Percentiles rank a stretch among this genome's conserved stretches.
These are phyloP conservation scores for Pythium rhizo-oryzae DNA, from an alignment of 352 stramenopile genomes.

Conservation along the genomic window DNA sequence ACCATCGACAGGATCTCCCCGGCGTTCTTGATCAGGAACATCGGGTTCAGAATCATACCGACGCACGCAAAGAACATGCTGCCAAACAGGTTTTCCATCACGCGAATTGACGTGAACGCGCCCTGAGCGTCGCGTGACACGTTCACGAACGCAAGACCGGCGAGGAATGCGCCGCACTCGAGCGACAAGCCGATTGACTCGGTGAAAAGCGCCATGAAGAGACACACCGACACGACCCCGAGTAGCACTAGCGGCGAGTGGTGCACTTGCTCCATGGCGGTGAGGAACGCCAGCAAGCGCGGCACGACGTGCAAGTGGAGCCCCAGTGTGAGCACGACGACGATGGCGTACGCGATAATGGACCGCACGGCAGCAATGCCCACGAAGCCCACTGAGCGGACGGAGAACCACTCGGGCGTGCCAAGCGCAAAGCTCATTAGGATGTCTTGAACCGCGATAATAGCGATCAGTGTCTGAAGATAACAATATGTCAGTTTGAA, in stretches of 20 bases:
- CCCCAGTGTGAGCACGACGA: conserved; percentile 67
- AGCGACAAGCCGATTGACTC: conserved; percentile 83
- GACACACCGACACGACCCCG: conserved; percentile 81
- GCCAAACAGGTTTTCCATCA: conserved; percentile 88
- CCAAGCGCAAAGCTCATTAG: conserved; percentile 88
- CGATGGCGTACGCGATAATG: conserved; percentile 68
- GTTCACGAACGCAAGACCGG: conserved; percentile 80
- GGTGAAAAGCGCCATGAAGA: conserved; percentile 86
- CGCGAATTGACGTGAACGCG: conserved; percentile 82
- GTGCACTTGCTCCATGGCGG: conserved; percentile 81
- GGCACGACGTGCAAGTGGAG: conserved; percentile 79
- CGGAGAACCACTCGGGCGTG: conserved; percentile 86
- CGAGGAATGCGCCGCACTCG: conserved; percentile 83
- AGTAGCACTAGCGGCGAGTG: conserved; percentile 77
- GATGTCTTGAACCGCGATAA: conserved; percentile 86
- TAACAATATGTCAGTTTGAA: not conserved
- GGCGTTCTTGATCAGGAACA: conserved; percentile 79
- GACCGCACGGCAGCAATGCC: conserved; percentile 70
- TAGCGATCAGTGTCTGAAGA: conserved; percentile 75
- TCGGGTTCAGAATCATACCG: conserved; percentile 86
- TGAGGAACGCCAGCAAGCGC: conserved; percentile 67
- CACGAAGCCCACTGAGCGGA: conserved; percentile 69
- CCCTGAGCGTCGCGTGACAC: conserved; percentile 62
- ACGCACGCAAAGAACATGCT: conserved; percentile 91
- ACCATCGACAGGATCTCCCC: conserved; percentile 86